Evolutionary conservation across 495 filamentous ascomycete species (phyloP), one percentile per base, ranked within the genome.

Genomic region (Tuber aestivum): DNA sequence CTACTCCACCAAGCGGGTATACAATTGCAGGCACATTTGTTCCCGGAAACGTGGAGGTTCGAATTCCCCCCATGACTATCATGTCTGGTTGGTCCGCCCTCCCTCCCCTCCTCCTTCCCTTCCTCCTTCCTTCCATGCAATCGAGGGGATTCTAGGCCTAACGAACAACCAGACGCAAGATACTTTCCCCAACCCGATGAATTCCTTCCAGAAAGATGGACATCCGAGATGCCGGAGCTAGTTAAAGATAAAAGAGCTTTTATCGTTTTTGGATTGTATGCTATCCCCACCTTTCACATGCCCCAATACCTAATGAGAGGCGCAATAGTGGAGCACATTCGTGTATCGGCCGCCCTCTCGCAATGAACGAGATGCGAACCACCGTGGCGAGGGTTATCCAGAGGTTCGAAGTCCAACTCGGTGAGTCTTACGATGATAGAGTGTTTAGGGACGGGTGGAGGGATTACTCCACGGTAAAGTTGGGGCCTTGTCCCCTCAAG

Each of bases 1-100:
- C 81, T 10, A 86, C 87, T 0, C 86, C 86, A 0, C 82, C 85
- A 3, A 82, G 86, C 69, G 87, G 87, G 0, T 78, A 88, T 38
- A 79, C 75, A 7, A 82, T 89, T 18, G 86, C 84, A 32, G 86
- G 84, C 5, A 79, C 78, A 2, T 84, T 83, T 76, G 83, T 89
- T 21, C 88, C 88, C 0, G 86, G 87, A 65, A 65, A 65, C 6
- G 56, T 65, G 12, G 56, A 65, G 10, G 27, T 65, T 35, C 56
- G 56, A 65, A 65, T 65, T 32, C 56, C 56, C 32, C 56, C 4
- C 9, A 65, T 65, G 56, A 16, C 56, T 18, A 18, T 65, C 3
- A 4, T 65, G 56, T 65, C 56, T 35, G 56, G 56, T 35, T 65
- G 35, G 27, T 65, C 27, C 14, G 6, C 50, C 27, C 32, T 65